Conservation (phyloP, 345 rosid genomes). For the Geranium rotundifolium region DNA sequence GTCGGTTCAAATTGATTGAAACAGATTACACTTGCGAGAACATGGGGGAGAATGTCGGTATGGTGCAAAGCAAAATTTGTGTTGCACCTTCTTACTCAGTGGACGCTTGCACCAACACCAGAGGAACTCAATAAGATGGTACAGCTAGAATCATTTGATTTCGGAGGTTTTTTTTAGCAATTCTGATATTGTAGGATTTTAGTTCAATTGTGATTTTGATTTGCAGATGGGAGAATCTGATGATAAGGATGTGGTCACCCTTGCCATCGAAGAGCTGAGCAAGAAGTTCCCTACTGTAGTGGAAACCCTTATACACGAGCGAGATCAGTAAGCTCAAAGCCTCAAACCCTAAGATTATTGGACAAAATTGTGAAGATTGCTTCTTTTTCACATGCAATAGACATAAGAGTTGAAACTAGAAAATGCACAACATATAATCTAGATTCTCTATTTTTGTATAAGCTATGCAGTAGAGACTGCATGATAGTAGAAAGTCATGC, state of each 20-base stretch:
- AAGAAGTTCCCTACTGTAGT: constrained; percentile 85
- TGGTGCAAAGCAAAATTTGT: constrained; percentile 74
- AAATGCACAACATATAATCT: too few relatives aligned
- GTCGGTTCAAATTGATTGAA: too few relatives aligned
- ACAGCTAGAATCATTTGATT: constrained; percentile 6
- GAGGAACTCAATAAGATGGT: constrained; percentile 84
- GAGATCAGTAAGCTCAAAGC: constrained; percentile 66
- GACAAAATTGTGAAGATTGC: too few relatives aligned
- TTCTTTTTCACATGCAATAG: too few relatives aligned
- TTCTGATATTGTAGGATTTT: not conserved
- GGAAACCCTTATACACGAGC: constrained; percentile 88
- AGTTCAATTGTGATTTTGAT: not conserved
- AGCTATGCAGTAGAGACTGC: too few relatives aligned
- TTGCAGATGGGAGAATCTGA: constrained; percentile 82
- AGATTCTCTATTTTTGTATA: too few relatives aligned
- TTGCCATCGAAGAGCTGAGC: constrained; percentile 96
- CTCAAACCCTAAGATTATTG: not conserved
- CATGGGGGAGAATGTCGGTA: constrained; percentile 84
- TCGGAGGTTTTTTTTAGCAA: too few relatives aligned
- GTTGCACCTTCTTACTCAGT: constrained; percentile 56
- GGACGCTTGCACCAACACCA: constrained; percentile 60
- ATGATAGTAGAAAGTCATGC: too few relatives aligned
- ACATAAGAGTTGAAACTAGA: too few relatives aligned
- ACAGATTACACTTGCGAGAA: constrained; percentile 67
- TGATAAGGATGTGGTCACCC: constrained; percentile 84